Evolutionary conservation across 768 basidiomycete genomes (phyloP), one percentile per base, ranked within the genome.

Genomic region (Suillus subaureus): DNA sequence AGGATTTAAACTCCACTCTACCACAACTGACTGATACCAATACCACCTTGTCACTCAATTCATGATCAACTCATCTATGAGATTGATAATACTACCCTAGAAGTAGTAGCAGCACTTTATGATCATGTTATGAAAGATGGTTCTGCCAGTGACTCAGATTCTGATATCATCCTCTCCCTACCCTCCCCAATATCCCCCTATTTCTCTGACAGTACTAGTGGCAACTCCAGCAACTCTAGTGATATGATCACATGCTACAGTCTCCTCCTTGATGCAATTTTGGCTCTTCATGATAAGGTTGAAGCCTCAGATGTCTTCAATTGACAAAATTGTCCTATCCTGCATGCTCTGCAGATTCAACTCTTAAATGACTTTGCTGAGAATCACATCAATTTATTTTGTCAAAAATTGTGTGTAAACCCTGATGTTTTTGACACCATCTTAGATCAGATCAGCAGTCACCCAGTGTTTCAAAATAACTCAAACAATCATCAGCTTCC

Each of bases 391-490:
- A 0, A 47, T 12, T 47, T 61, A 12, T 61, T 61, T 28, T 26
- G 16, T 78, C 79, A 64, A 45, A 6, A 72, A 73, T 40, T 72
- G 77, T 67, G 70, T n/a, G 70, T 77, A 6, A 55, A 57, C 2
- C 75, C 76, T 16, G 45, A 49, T 16, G 70, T 69, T 12, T 79
- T 78, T 56, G 72, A 76, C 42, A 42, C 13, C 2, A 69, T 71
- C 3, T 16, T 74, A 4, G 35, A 43, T 11, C n/a, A 62, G 6
- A 74, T 78, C 56, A 42, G 71, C 26, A 55, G 13, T 42, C 68
- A 76, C 61, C 64, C 66, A 5, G 61, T 77, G 12, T 78, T 78
- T 52, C 13, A 56, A 12, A 75, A 72, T 40, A 67, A 68, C 18
- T 71, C 66, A 74, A 63, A 63, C 8, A 56, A 63, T 6, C 28